phyloP scores from a whole-genome alignment of 2,329 filamentous ascomycete genomes.

The Alternaria sp. region DNA sequence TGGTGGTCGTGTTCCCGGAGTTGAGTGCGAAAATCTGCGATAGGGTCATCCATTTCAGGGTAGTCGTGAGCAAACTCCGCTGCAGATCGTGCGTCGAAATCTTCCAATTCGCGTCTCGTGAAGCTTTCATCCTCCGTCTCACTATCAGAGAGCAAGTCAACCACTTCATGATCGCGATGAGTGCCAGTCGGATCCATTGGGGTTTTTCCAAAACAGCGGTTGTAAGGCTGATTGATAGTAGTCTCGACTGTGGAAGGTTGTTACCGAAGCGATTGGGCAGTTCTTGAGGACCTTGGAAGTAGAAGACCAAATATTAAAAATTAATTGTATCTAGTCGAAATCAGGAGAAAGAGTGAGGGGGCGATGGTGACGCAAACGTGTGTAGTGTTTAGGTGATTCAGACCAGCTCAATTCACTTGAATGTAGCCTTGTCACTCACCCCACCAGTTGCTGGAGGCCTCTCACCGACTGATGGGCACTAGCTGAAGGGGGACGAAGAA shows the following conservation, averaged over 20 bases:
- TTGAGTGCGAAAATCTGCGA: slow-evolving; percentile 2
- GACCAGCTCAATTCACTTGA: slow-evolving; percentile 12
- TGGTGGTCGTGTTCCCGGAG: slow-evolving; percentile 8
- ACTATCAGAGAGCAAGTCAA: slow-evolving; percentile 37
- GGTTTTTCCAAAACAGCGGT: too few species aligned
- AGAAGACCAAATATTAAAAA: slow-evolving; percentile 7
- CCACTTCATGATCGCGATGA: slow-evolving; percentile 15
- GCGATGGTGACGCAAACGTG: slow-evolving; percentile 10
- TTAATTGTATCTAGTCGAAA: slow-evolving; percentile 13
- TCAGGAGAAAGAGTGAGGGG: slow-evolving; percentile 6
- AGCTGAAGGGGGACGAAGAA: background rate
- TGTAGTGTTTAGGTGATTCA: slow-evolving; percentile 8
- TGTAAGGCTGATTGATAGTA: slow-evolving; percentile 2
- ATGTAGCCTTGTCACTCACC: slow-evolving; percentile 23
- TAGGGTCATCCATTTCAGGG: slow-evolving; percentile 10
- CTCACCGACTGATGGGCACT: background rate
- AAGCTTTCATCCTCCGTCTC: slow-evolving; percentile 21
- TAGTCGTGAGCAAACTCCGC: slow-evolving; percentile 9
- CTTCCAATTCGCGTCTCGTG: slow-evolving; percentile 8
- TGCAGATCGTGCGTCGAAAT: slow-evolving; percentile 12
- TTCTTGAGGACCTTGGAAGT: background rate
- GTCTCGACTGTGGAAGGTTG: background rate
- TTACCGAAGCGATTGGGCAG: background rate
- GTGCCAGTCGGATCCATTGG: slow-evolving; percentile 22
- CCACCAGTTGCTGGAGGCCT: slow-evolving; percentile 5